phyloP scores from a whole-genome alignment of 192 early-diverging fungal genomes.

The Backusella circina region DNA sequence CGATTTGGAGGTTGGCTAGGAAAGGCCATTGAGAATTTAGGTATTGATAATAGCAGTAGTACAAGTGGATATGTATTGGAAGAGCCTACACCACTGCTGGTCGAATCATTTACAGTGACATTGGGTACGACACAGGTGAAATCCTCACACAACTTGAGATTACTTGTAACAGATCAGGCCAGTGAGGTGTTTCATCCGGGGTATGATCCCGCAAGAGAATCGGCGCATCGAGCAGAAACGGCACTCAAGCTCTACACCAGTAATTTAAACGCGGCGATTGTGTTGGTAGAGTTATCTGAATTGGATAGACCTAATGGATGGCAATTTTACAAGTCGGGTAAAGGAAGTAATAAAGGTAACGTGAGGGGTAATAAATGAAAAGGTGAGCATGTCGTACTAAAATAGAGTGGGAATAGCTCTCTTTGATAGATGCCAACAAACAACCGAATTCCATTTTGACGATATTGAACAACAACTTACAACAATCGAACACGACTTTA shows the following conservation, averaged over 20 bases:
- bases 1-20: conserved; percentile 53
- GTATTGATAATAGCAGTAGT: conserved; percentile 48
- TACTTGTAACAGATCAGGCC: conserved; percentile 47
- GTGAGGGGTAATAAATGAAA: conserved; percentile 9
- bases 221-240: conserved; percentile 64
- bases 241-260: conserved; percentile 64
- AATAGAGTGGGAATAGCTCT: conserved; percentile 34
- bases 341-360: conserved; percentile 34
- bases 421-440: conserved; percentile 56
- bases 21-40: conserved; percentile 64
- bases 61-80: conserved; percentile 20
- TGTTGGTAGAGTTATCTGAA: conserved; percentile 32
- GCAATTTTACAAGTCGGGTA: conserved; percentile 24
- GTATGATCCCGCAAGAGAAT: conserved; percentile 41
- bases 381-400: not conserved
- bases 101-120: conserved; percentile 69
- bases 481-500: conserved; percentile 48
- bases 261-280: conserved; percentile 55
- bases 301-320: conserved; percentile 18
- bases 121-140: conserved; percentile 68
- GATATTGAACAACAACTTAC: conserved; percentile 61
- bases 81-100: conserved; percentile 40
- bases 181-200: conserved; percentile 42
- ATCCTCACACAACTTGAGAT: conserved; percentile 65
- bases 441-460: conserved; percentile 78